Percentiles rank a stretch among this genome's conserved stretches.
These are phyloP conservation scores for Diospyros kaki DNA, from an alignment of 148 eudicot species.

Conservation along the genomic window DNA sequence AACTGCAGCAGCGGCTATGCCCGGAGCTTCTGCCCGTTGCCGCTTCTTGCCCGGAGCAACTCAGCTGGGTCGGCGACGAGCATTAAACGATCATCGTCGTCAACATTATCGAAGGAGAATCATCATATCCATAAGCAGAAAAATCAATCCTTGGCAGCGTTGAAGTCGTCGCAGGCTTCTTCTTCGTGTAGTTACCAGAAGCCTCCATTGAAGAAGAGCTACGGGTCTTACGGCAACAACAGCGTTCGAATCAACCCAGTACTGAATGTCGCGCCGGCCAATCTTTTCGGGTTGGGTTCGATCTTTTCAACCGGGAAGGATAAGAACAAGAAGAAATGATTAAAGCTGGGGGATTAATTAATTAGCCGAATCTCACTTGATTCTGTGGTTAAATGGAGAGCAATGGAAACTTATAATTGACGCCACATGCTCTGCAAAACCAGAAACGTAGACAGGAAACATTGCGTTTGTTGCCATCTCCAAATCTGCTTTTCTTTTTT, in stretches of 20 bases:
- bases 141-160: conserved; percentile 1
- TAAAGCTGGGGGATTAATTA: neutral
- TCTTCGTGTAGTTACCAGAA: conserved; percentile 31
- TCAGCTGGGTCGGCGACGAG: conserved; percentile 67
- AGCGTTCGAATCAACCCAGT: conserved; percentile 49
- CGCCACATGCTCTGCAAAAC: neutral
- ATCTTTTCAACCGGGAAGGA: conserved; percentile 58
- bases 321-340: conserved; percentile 41
- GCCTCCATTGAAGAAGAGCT: conserved; percentile 81
- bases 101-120: conserved; percentile 32
- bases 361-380: neutral
- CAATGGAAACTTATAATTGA: neutral
- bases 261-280: conserved; percentile 57
- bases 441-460: neutral
- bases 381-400: neutral
- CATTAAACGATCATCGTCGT: conserved; percentile 48
- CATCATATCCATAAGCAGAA: conserved; percentile 19
- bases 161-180: neutral
- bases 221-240: conserved; percentile 24
- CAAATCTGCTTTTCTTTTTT: too few species aligned
- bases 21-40: conserved; percentile 67
- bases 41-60: conserved; percentile 65
- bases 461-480: conserved; percentile 1
- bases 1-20: conserved; percentile 65
- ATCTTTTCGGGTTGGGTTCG: conserved; percentile 65